Evolutionary conservation across 805 yeast genomes (phyloP), one percentile per base, ranked within the genome.

Genomic region (Hanseniaspora hatyaiensis): DNA sequence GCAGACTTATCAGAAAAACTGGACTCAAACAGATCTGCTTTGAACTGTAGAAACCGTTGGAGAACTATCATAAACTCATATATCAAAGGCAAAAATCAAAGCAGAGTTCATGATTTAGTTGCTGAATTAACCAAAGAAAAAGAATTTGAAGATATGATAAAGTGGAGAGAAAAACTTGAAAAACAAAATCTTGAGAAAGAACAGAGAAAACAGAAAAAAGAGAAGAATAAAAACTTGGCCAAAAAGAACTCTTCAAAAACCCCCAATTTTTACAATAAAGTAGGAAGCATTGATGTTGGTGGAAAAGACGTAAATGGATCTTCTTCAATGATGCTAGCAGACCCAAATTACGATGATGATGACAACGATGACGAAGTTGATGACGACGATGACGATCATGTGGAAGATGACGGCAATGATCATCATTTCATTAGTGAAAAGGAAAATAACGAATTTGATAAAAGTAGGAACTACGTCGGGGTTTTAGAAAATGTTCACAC

Each of bases 31-130:
- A 67, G 97, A 49, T 94, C 96, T 4, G 79, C 92, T 52, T 71
- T 88, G 50, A 85, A 95, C 0, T 87, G 96, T 61, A 69, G 97
- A 52, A 88, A 88, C 63, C 71, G 96, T 52, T 88, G 96, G 96
- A 73, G 96, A 55, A 86, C 83, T 57, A 74, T 85, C 29, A 45
- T 80, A 82, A 50, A 81, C 88, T 1, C 78, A 77, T 53, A 85
- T 82, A 33, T 84, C 78, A 4, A 64, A 83, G 59, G 80, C 80
- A 28, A 72, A 73, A 53, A 36, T 31, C 13, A 13, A 4, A 37
- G 26, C 9, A 77, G 78, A 41, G 69, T 69, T 20, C 41, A 28
- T 18, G 29, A 16, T 8, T 12, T 45, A 2, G 16, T 45, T n/a
- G 26, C 18, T 5, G 33, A 45, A 5, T n/a, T 45, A n/a, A 36